phyloP scores from a whole-genome alignment of 768 basidiomycete species.

The Gelatoporia subvermispora region DNA sequence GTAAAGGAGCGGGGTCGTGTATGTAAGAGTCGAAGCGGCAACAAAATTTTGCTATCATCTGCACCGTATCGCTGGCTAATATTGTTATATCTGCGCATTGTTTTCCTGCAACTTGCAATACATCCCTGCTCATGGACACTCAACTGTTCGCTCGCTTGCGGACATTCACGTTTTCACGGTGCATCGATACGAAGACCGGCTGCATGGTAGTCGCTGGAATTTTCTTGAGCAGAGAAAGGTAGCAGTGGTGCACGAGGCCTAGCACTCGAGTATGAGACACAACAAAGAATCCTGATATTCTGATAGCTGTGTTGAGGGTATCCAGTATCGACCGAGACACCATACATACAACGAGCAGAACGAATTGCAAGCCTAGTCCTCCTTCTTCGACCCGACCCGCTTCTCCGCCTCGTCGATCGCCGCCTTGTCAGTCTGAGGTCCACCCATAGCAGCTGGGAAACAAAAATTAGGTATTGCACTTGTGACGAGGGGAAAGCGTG shows the following conservation, averaged over 20 bases:
- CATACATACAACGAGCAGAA: no score
- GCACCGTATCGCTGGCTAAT: slow-evolving; percentile 12
- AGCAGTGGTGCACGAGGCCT: no score
- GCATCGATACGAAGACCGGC: no score
- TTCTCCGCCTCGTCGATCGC: slow-evolving; percentile 88
- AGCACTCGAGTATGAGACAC: no score
- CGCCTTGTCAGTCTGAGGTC: slow-evolving; percentile 83
- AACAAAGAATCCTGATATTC: no score
- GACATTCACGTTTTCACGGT: no score
- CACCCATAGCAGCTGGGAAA: slow-evolving; percentile 38
- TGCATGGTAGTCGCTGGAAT: no score
- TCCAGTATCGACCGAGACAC: no score
- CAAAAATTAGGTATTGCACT: background rate
- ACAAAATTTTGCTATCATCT: slow-evolving; percentile 15
- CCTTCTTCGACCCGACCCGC: slow-evolving; percentile 75
- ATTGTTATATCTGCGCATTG: slow-evolving; percentile 4
- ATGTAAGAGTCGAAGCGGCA: background rate
- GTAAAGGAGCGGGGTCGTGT: slow-evolving; percentile 28
- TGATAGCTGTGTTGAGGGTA: no score
- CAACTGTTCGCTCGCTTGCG: no score
- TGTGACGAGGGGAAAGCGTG: background rate
- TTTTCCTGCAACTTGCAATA: slow-evolving; percentile 1
- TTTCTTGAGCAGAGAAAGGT: no score
- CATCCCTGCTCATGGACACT: slow-evolving; percentile 1
- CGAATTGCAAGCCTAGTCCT: slow-evolving; percentile 38